Evolutionary conservation across 2,329 filamentous ascomycete species (phyloP).

Genomic region (Aureobasidium sp.): DNA sequence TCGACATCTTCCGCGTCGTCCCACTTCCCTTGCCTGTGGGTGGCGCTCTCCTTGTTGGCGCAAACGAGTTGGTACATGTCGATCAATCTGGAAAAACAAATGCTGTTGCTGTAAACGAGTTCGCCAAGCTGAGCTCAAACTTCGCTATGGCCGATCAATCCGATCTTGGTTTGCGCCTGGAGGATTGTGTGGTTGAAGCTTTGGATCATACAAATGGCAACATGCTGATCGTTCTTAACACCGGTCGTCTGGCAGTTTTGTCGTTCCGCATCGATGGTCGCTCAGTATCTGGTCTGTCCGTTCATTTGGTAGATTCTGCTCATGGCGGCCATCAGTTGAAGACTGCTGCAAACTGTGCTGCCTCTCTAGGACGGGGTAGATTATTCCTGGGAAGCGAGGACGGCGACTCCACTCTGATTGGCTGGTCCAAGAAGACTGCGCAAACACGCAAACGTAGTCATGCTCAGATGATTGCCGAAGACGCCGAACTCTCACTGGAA

Average conservation of each 20-base stretch:
- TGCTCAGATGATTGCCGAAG: constrained; percentile 48
- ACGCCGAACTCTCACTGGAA: constrained; percentile 37
- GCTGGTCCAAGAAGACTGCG: constrained; percentile 62
- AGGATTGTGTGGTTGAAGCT: constrained; percentile 69
- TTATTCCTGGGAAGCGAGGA: constrained; percentile 83
- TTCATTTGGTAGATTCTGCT: constrained; percentile 56
- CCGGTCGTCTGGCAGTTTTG: constrained; percentile 66
- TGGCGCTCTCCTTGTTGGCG: constrained; percentile 76
- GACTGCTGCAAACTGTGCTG: constrained; percentile 59
- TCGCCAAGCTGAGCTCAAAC: constrained; percentile 71
- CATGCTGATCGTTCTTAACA: constrained; percentile 70
- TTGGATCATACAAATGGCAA: constrained; percentile 72
- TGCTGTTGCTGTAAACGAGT: constrained; percentile 85
- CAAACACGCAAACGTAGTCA: constrained; percentile 57
- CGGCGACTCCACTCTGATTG: constrained; percentile 70
- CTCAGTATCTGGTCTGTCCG: constrained; percentile 76
- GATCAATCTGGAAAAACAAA: constrained; percentile 93
- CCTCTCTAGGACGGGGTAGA: constrained; percentile 56
- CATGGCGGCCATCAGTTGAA: constrained; percentile 56
- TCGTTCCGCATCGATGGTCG: constrained; percentile 83
- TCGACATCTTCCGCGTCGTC: constrained; percentile 75
- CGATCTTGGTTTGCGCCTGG: constrained; percentile 67
- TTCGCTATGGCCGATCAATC: constrained; percentile 85
- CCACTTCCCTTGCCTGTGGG: constrained; percentile 80
- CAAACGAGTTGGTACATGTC: constrained; percentile 88